Conservation (phyloP, 1,139 yeast species). For the Saccharomyces hybrid region DNA sequence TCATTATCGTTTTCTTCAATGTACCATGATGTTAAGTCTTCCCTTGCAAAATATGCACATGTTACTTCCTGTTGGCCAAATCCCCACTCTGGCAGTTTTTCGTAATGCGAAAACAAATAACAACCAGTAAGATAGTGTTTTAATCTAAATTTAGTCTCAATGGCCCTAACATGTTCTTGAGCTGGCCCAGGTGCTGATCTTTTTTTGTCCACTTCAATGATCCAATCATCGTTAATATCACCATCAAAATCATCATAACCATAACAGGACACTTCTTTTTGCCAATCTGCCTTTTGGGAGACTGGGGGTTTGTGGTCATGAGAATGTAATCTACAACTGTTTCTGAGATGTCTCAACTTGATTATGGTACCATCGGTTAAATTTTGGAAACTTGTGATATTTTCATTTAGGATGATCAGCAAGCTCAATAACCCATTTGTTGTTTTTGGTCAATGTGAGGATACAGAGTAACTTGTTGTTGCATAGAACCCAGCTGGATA, state of each 20-base stretch:
- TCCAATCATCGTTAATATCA: constrained; percentile 92
- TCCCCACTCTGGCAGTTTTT: constrained; percentile 91
- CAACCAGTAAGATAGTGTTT: constrained; percentile 88
- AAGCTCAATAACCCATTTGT: constrained; percentile 63
- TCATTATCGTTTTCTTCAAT: constrained; percentile 66
- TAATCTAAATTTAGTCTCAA: constrained; percentile 77
- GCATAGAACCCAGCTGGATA: constrained; percentile 92
- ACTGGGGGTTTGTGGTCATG: constrained; percentile 95
- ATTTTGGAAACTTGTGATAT: constrained; percentile 49
- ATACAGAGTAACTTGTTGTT: constrained; percentile 86
- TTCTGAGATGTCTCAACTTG: constrained; percentile 61
- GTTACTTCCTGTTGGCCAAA: constrained; percentile 96
- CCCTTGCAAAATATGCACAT: constrained; percentile 74
- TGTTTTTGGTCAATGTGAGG: constrained; percentile 82
- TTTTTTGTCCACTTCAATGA: constrained; percentile 72
- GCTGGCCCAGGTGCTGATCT: constrained; percentile 52
- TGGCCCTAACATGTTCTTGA: constrained; percentile 58
- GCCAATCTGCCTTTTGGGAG: constrained; percentile 80
- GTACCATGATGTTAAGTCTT: constrained; percentile 76
- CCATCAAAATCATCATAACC: constrained; percentile 89
- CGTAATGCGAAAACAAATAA: constrained; percentile 77
- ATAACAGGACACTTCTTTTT: constrained; percentile 86
- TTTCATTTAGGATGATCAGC: constrained; percentile 33
- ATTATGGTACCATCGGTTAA: constrained; percentile 72
- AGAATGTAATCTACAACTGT: constrained; percentile 82